Percentiles rank a stretch among this genome's conserved stretches.
Conservation (phyloP, 2,329 filamentous ascomycete genomes). For the Colletotrichum aenigma region DNA sequence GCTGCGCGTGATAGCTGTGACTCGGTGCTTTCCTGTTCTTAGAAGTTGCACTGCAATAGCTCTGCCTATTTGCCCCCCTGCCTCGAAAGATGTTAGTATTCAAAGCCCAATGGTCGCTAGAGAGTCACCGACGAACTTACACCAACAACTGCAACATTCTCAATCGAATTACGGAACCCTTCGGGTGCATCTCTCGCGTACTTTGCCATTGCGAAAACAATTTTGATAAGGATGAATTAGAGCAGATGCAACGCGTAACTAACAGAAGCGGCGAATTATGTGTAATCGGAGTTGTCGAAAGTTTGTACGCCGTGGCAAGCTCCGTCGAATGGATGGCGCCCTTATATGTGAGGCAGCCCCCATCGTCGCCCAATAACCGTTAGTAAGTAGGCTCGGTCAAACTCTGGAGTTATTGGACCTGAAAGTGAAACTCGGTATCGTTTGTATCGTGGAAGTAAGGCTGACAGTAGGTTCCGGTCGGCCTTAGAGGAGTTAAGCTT, state of each 20-base stretch:
- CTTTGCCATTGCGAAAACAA: not conserved
- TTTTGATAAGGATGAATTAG: no score
- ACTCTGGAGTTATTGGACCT: not conserved
- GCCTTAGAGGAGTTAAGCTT: not conserved
- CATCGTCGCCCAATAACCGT: not conserved
- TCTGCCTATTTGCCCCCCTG: constrained; percentile 42
- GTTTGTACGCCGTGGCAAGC: not conserved
- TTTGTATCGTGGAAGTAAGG: not conserved
- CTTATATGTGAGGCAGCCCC: not conserved
- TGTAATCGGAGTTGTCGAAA: not conserved
- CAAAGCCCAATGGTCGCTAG: not conserved
- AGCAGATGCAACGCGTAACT: not conserved
- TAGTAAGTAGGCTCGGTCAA: not conserved
- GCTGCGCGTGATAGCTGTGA: constrained; percentile 56
- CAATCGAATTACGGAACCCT: constrained; percentile 36
- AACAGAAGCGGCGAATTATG: not conserved
- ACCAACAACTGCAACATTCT: constrained; percentile 51
- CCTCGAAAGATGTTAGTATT: constrained; percentile 29
- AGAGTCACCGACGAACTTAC: constrained; percentile 34
- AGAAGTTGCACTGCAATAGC: constrained; percentile 47
- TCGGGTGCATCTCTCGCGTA: not conserved
- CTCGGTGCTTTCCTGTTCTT: constrained; percentile 50
- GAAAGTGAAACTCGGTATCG: not conserved
- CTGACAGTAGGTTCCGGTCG: not conserved
- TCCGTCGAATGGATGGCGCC: not conserved